A percentile compares a stretch with the other conserved stretches of the same genome.
Evolutionary conservation across 768 basidiomycete species (phyloP).

Genomic region (Imleria badia): DNA sequence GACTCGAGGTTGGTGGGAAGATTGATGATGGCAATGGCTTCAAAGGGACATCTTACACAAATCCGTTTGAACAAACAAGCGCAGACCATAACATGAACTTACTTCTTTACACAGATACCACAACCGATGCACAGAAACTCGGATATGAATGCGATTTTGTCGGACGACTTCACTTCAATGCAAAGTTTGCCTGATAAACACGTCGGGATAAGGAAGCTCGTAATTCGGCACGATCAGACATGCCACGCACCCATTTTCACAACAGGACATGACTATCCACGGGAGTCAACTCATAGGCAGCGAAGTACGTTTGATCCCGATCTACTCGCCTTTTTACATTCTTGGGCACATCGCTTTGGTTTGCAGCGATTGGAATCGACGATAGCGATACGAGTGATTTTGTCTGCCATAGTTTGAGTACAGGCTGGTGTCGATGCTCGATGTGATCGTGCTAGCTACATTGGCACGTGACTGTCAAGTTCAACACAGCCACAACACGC

Average conservation of each 20-base stretch:
- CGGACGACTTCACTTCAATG: constrained; percentile 94
- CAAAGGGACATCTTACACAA: constrained; percentile 85
- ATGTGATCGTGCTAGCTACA: neutral
- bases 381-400: constrained; percentile 97
- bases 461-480: constrained; percentile 16
- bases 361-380: constrained; percentile 92
- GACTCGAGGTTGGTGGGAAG: constrained; percentile 95
- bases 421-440: constrained; percentile 2
- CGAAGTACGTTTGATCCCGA: neutral
- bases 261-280: constrained; percentile 83
- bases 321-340: constrained; percentile 86
- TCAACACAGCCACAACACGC: constrained; percentile 6
- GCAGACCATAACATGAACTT: constrained; percentile 29
- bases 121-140: constrained; percentile 99
- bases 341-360: constrained; percentile 95
- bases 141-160: constrained; percentile 99
- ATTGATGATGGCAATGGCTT: constrained; percentile 99
- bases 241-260: constrained; percentile 85
- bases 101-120: constrained; percentile 99
- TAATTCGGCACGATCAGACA: neutral
- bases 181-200: constrained; percentile 81
- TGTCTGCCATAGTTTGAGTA: constrained; percentile 68
- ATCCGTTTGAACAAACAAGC: constrained; percentile 1
- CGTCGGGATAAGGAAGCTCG: neutral
- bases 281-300: constrained; percentile 9